phyloP scores from a whole-genome alignment of 2,329 filamentous ascomycete genomes.

The Fusarium abutilonis region DNA sequence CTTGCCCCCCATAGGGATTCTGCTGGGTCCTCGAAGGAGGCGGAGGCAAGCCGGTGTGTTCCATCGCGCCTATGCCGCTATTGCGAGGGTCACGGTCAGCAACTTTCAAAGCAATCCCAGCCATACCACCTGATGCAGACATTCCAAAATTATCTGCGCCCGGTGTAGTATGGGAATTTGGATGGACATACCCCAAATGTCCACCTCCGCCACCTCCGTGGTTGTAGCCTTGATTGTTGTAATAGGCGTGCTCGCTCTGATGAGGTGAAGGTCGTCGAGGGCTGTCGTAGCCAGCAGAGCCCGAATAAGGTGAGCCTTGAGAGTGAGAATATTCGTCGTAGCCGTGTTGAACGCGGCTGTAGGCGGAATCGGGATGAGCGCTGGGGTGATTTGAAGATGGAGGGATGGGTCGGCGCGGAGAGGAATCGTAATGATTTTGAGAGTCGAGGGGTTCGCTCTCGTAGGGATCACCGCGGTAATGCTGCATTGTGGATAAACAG shows the following conservation, averaged over 20 bases:
- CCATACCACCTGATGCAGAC: slow-evolving; percentile 70
- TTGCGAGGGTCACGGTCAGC: slow-evolving; percentile 72
- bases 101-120: slow-evolving; percentile 72
- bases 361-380: slow-evolving; percentile 43
- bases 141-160: slow-evolving; percentile 75
- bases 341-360: slow-evolving; percentile 29
- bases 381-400: slow-evolving; percentile 39
- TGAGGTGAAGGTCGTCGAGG: slow-evolving; percentile 34
- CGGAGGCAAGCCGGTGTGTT: slow-evolving; percentile 52
- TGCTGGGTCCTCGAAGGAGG: slow-evolving; percentile 51
- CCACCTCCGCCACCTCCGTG: slow-evolving; percentile 38
- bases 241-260: slow-evolving; percentile 39
- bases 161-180: slow-evolving; percentile 56
- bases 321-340: slow-evolving; percentile 36
- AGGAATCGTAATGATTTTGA: slow-evolving; percentile 40
- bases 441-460: slow-evolving; percentile 52
- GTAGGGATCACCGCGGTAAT: slow-evolving; percentile 48
- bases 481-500: slow-evolving; percentile 47
- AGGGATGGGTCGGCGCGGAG: slow-evolving; percentile 34
- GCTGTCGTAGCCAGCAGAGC: slow-evolving; percentile 38
- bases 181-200: slow-evolving; percentile 41
- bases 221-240: slow-evolving; percentile 28
- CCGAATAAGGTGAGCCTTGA: slow-evolving; percentile 35
- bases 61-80: slow-evolving; percentile 71
- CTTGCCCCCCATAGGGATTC: slow-evolving; percentile 37